Evolutionary conservation across 2,329 filamentous ascomycete species (phyloP), one percentile per base, ranked within the genome.

Genomic region (Penicillium sp.): DNA sequence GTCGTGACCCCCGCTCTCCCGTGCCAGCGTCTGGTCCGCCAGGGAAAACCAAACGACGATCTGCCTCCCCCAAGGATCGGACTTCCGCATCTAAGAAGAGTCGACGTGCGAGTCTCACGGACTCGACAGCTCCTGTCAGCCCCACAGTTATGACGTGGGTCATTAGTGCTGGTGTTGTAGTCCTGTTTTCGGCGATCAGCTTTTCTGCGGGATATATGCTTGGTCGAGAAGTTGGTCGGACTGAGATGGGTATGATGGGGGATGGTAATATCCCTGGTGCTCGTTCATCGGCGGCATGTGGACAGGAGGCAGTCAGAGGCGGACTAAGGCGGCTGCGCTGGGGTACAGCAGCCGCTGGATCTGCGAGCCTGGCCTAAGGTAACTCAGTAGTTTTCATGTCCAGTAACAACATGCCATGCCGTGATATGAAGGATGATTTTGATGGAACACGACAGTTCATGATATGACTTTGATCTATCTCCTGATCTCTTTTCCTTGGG

Each of bases 141-240:
- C 85, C 85, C 0, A 87, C 85, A 0, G 73, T 88, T 9, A 80
- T 88, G 63, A 87, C 85, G 0, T 88, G 86, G 86, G 82, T 87
- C 5, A 81, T 87, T 47, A 85, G 84, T 48, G 86, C 86, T 0
- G 85, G 86, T 2, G 84, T 88, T 19, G 83, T 88, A 1, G 83
- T 88, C 2, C 77, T 87, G 0, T 82, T 88, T 54, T 85, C 83
- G 16, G 86, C 85, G 2, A 80, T 88, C 59, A 86, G 84, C 63
- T 88, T 88, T 69, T 84, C 83, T 1, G 85, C 86, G 4, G 86
- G 86, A 1, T 88, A 87, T 64, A 81, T 83, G 14, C 77, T 86
- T 14, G 86, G 86, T 11, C 80, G 80, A 53, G 85, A 87, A 61
- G 79, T 83, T 5, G 84, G 84, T 1, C 76, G 79, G 51, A 73